A percentile compares a stretch with the other conserved stretches of the same genome.
phyloP scores from a whole-genome alignment of 2,329 filamentous ascomycete species.

The Xylariaceae sp. region DNA sequence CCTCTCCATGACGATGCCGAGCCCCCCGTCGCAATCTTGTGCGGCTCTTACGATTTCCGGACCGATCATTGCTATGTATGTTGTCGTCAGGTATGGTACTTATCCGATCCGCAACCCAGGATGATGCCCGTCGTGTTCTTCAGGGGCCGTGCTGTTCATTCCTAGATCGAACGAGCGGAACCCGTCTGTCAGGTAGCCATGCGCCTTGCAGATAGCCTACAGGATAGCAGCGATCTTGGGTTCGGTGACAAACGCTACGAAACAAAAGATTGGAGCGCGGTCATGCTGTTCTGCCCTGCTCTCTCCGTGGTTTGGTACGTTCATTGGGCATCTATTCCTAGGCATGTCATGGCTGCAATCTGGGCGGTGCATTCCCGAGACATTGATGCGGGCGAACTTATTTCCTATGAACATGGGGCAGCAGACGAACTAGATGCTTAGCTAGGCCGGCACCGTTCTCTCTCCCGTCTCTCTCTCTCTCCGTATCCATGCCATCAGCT shows the following conservation, averaged over 20 bases:
- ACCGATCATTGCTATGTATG: neutral
- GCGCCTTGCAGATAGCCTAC: neutral
- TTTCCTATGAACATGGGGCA: neutral
- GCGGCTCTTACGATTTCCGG: neutral
- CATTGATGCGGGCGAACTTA: conserved; percentile 6
- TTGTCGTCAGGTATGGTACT: too few species aligned
- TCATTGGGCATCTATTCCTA: conserved; percentile 1
- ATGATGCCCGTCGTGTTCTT: too few species aligned
- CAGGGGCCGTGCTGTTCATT: neutral
- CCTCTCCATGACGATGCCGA: neutral
- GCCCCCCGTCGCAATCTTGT: neutral
- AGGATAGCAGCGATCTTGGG: neutral
- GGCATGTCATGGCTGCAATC: conserved; percentile 14
- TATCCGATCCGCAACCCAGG: too few species aligned
- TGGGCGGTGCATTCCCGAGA: conserved; percentile 16
- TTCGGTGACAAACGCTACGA: conserved; percentile 18
- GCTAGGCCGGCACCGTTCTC: neutral
- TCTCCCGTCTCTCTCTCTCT: too few species aligned
- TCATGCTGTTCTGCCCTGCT: conserved; percentile 1
- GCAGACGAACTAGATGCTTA: neutral
- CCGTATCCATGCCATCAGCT: too few species aligned
- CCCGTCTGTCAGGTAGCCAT: neutral
- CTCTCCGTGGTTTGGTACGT: neutral
- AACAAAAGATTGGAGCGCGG: conserved; percentile 13
- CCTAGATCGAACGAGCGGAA: neutral